Evolutionary conservation across 768 basidiomycete genomes (phyloP).

Genomic region (Paxillus involutus): DNA sequence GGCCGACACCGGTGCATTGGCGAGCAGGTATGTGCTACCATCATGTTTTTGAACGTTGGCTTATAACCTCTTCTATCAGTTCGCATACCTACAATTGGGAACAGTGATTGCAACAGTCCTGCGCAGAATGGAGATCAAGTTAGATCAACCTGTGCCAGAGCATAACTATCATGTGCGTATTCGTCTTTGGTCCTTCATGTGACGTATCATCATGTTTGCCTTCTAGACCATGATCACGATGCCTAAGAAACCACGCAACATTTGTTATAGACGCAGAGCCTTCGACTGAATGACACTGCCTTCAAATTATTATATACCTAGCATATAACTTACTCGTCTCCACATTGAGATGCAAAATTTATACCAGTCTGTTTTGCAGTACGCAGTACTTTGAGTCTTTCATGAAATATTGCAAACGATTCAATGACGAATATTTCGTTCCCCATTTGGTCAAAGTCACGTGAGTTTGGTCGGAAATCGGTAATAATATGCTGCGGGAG

Average conservation of each 20-base stretch:
- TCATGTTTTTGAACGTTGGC: neutral
- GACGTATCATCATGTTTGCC: constrained; percentile 5
- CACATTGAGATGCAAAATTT: constrained; percentile 3
- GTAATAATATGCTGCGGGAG: neutral
- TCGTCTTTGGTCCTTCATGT: neutral
- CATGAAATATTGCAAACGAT: too few relatives aligned
- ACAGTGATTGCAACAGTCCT: constrained; percentile 79
- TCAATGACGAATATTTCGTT: too few relatives aligned
- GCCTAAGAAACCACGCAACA: constrained; percentile 67
- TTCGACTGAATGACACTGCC: constrained; percentile 38
- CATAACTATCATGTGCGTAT: constrained; percentile 87
- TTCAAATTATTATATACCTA: neutral
- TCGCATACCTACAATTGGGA: constrained; percentile 93
- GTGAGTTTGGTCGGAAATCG: constrained; percentile 3
- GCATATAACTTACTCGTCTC: constrained; percentile 1
- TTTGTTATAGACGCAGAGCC: constrained; percentile 67
- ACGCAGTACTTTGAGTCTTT: neutral
- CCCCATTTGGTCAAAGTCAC: neutral
- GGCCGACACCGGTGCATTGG: constrained; percentile 95
- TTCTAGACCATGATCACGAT: constrained; percentile 90
- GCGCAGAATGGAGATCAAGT: constrained; percentile 69
- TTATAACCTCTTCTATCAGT: constrained; percentile 42
- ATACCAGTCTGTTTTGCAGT: neutral
- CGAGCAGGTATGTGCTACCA: constrained; percentile 58
- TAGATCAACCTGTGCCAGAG: constrained; percentile 63